A percentile compares a stretch with the other conserved stretches of the same genome.
Evolutionary conservation across 2,329 filamentous ascomycete species (phyloP).

Genomic region (Sclerotinia spermophila): DNA sequence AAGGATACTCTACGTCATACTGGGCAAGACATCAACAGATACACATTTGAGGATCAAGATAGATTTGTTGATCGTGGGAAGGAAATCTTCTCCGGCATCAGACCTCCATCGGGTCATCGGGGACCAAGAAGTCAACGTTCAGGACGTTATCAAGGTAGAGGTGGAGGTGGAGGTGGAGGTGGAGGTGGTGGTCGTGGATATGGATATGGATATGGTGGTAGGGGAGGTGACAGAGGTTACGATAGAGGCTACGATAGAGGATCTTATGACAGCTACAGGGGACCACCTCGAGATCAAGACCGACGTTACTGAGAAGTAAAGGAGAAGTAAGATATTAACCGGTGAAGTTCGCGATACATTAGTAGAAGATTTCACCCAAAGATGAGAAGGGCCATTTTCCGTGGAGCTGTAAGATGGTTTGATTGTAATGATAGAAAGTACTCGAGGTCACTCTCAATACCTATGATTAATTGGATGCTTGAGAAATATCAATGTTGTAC

Average conservation of each 20-base stretch:
- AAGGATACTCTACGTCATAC: conserved; percentile 41
- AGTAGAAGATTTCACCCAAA: background rate
- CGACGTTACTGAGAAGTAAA: conserved; percentile 12
- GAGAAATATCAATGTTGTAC: background rate
- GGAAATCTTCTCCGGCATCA: conserved; percentile 64
- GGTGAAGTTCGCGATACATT: background rate
- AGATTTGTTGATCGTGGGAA: conserved; percentile 67
- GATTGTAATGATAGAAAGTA: background rate
- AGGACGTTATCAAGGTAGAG: background rate
- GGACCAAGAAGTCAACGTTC: conserved; percentile 23
- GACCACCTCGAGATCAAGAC: conserved; percentile 15
- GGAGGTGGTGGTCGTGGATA: conserved; percentile 5
- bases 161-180: background rate
- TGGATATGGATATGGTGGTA: conserved; percentile 7
- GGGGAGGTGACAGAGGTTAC: conserved; percentile 13
- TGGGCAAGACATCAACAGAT: conserved; percentile 53
- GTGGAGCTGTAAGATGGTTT: background rate
- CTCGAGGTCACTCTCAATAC: background rate
- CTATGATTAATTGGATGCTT: background rate
- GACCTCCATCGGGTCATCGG: conserved; percentile 48
- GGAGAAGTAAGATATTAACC: background rate
- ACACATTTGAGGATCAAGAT: conserved; percentile 67
- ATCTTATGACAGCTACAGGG: conserved; percentile 14
- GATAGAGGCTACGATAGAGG: conserved; percentile 17
- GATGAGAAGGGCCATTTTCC: background rate